Conservation (phyloP, 192 early-diverging fungal genomes). For the Umbelopsis sp. region DNA sequence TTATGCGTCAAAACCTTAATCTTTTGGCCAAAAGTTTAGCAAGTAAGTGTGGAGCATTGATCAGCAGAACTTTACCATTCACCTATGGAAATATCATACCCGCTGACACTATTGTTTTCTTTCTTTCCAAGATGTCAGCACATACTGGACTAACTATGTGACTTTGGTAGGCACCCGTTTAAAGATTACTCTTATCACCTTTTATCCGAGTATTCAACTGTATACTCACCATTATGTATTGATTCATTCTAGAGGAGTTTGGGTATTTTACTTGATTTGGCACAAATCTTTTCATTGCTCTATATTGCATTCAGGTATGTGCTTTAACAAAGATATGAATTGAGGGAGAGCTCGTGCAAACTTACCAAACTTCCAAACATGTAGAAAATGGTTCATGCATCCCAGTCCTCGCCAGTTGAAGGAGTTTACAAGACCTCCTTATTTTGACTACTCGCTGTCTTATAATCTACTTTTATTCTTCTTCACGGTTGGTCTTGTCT, state of each 20-base stretch:
- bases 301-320: constrained; percentile 36
- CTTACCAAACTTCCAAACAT: not conserved
- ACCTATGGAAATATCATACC: no score
- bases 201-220: no score
- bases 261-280: constrained; percentile 68
- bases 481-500: constrained; percentile 71
- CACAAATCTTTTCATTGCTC: constrained; percentile 63
- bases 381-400: constrained; percentile 56
- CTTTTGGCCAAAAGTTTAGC: not conserved
- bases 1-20: not conserved
- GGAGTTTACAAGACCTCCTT: constrained; percentile 63
- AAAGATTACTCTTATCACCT: not conserved
- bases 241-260: constrained; percentile 23
- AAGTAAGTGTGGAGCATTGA: not conserved
- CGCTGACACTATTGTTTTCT: not conserved
- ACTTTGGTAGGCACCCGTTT: constrained; percentile 49
- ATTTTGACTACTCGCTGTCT: constrained; percentile 71
- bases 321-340: not conserved
- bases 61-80: not conserved
- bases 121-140: constrained; percentile 44
- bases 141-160: constrained; percentile 80
- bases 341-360: not conserved
- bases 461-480: constrained; percentile 72
- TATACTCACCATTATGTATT: not conserved
- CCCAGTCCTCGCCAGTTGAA: constrained; percentile 71